Evolutionary conservation across 306 rosid genomes (phyloP).

Genomic region (Casuarina equisetifolia): DNA sequence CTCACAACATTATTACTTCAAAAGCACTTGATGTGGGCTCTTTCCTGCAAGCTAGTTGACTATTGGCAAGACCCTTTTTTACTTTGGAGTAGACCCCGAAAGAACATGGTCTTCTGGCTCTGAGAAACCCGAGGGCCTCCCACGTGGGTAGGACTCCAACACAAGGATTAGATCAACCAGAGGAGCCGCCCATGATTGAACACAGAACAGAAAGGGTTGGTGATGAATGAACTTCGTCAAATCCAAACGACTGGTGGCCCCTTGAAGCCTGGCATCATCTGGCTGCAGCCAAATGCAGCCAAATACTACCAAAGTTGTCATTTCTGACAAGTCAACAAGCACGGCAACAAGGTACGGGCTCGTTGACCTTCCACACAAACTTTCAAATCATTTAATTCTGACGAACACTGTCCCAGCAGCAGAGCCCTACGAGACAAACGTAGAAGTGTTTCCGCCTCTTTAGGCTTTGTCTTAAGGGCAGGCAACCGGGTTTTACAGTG

Average conservation of each 20-base stretch:
- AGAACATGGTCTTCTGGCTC: not conserved
- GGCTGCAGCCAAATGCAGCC: conserved; percentile 23
- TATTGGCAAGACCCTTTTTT: not conserved
- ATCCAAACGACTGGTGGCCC: conserved; percentile 36
- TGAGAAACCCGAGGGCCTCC: not conserved
- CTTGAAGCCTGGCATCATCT: conserved; percentile 36
- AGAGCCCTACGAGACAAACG: too few relatives aligned
- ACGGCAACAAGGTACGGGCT: conserved; percentile 27
- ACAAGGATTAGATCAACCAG: not conserved
- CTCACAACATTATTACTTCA: not conserved
- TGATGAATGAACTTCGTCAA: not conserved
- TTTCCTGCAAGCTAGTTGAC: not conserved
- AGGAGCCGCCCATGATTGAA: conserved; percentile 1
- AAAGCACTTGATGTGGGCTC: not conserved
- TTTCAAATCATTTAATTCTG: conserved; percentile 26
- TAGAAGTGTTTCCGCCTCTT: not conserved
- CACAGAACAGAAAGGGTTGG: not conserved
- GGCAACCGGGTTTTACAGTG: too few relatives aligned
- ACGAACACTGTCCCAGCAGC: conserved; percentile 28
- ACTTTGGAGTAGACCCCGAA: not conserved
- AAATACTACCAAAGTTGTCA: conserved; percentile 38
- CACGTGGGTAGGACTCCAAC: not conserved
- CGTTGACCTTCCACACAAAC: conserved; percentile 53
- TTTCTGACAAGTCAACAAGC: conserved; percentile 65
- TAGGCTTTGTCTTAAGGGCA: too few relatives aligned